Percentiles rank a stretch among this genome's conserved stretches.
These are phyloP conservation scores for Terfezia claveryi DNA, from an alignment of 495 filamentous ascomycete species.

Conservation along the genomic window DNA sequence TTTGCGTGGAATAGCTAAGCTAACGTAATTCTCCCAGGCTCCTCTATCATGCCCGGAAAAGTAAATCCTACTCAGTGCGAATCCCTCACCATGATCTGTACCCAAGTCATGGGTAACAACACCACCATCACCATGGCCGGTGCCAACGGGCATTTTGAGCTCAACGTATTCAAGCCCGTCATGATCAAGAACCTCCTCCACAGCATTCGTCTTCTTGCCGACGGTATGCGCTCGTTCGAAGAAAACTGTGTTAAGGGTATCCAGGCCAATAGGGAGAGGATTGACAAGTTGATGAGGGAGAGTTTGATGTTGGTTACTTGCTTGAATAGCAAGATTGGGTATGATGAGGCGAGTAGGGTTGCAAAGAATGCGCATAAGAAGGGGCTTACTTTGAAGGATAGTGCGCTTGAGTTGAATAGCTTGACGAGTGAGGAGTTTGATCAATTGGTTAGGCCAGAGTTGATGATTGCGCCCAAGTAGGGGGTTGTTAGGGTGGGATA, in stretches of 20 bases:
- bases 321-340: conserved; percentile 94
- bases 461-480: conserved; percentile 65
- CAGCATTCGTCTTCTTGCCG: conserved; percentile 62
- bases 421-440: conserved; percentile 84
- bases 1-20: too few species aligned
- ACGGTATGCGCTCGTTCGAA: conserved; percentile 88
- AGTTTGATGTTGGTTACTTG: conserved; percentile 97
- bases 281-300: conserved; percentile 69
- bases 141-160: conserved; percentile 95
- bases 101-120: conserved; percentile 96
- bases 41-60: conserved; percentile 97
- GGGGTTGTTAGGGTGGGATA: not conserved
- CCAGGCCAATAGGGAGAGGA: conserved; percentile 80
- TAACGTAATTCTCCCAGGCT: conserved; percentile 26
- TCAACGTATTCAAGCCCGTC: conserved; percentile 97
- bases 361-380: conserved; percentile 99
- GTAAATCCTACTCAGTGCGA: conserved; percentile 98
- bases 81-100: conserved; percentile 90
- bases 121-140: conserved; percentile 75
- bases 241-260: conserved; percentile 76
- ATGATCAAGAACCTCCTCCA: conserved; percentile 89
- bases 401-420: conserved; percentile 80
- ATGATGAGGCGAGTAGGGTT: conserved; percentile 94
- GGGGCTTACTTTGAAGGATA: conserved; percentile 76
- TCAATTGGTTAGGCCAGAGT: conserved; percentile 71